These are phyloP conservation scores for Lupinus albus DNA, from an alignment of 306 rosid species.

Conservation along the genomic window DNA sequence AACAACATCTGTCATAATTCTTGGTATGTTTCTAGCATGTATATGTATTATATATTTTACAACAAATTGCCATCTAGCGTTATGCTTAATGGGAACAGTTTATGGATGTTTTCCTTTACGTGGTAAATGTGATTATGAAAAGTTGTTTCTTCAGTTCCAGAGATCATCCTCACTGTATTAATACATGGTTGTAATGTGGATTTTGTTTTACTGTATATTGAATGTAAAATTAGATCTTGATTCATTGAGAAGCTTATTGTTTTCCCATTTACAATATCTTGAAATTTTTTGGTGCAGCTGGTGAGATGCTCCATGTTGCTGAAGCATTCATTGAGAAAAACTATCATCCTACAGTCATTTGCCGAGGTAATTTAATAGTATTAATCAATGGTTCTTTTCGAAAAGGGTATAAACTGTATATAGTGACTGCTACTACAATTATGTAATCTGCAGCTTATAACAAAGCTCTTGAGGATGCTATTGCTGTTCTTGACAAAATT, in stretches of 20 bases:
- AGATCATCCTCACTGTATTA: constrained; percentile 6
- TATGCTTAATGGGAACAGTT: neutral
- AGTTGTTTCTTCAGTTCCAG: neutral
- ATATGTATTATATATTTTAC: neutral
- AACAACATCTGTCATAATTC: constrained; percentile 81
- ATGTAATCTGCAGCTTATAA: constrained; percentile 68
- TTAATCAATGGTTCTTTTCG: constrained; percentile 7
- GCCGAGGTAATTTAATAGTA: constrained; percentile 70
- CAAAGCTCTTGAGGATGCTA: constrained; percentile 96
- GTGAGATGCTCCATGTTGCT: constrained; percentile 99
- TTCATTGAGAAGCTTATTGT: neutral
- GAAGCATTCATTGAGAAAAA: constrained; percentile 88
- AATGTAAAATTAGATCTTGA: constrained; percentile 9
- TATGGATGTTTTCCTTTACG: neutral
- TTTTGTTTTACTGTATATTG: constrained; percentile 15
- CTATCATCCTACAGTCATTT: constrained; percentile 91
- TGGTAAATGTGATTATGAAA: constrained; percentile 3
- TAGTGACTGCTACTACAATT: constrained; percentile 21
- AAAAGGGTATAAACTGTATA: constrained; percentile 5
- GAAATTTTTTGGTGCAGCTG: constrained; percentile 60
- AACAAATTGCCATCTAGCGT: constrained; percentile 18
- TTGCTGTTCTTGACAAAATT: constrained; percentile 88
- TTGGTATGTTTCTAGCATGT: constrained; percentile 48
- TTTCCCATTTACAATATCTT: constrained; percentile 19
- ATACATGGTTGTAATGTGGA: neutral